Conservation (phyloP, 768 basidiomycete species). For the Lactifluus piperatus region DNA sequence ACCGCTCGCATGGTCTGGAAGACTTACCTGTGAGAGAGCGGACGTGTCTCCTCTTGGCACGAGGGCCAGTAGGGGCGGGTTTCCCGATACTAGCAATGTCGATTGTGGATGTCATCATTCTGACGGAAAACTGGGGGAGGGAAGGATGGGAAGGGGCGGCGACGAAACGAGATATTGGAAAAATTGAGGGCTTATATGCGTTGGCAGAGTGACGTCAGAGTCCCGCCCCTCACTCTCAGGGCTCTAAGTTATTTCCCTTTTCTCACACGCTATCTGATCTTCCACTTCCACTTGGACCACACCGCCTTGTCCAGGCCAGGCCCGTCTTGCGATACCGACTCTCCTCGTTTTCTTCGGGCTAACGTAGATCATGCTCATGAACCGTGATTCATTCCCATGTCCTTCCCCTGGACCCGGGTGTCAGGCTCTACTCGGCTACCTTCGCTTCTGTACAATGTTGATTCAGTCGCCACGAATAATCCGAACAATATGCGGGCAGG, state of each 20-base stretch:
- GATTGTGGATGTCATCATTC: conserved; percentile 15
- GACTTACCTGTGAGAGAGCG: conserved; percentile 42
- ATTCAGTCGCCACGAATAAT: conserved; percentile 5
- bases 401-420: neutral
- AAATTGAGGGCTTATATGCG: conserved; percentile 12
- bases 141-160: neutral
- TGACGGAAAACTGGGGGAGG: neutral
- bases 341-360: neutral
- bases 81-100: conserved; percentile 8
- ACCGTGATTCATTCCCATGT: neutral
- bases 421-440: neutral
- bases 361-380: neutral
- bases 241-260: neutral
- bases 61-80: neutral
- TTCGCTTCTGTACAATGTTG: neutral
- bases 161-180: neutral
- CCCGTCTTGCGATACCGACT: neutral
- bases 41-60: conserved; percentile 17
- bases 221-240: neutral
- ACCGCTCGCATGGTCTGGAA: neutral
- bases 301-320: too few relatives aligned
- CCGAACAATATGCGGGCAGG: neutral
- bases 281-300: too few relatives aligned
- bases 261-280: conserved; percentile 7
- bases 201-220: conserved; percentile 6